Evolutionary conservation across 2,329 filamentous ascomycete species (phyloP).

Genomic region (Teratosphaeria zuluensis): DNA sequence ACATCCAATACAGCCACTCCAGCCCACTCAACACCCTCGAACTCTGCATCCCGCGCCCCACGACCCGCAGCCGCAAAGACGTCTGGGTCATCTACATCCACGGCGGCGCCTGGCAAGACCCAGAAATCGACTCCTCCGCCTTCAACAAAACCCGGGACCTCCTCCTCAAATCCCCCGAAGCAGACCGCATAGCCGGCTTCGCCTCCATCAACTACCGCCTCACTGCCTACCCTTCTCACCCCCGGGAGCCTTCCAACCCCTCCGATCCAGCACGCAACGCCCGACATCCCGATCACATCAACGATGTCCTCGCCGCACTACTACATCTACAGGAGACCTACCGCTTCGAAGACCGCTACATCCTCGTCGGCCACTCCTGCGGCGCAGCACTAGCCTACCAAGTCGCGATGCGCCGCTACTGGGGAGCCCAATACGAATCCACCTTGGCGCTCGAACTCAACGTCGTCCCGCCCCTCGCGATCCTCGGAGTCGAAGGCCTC

Average conservation of each 20-base stretch:
- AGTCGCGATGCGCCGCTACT: constrained; percentile 39
- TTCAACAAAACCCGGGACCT: constrained; percentile 29
- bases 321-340: constrained; percentile 40
- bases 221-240: constrained; percentile 39
- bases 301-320: constrained; percentile 47
- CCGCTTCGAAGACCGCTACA: constrained; percentile 36
- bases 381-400: constrained; percentile 57
- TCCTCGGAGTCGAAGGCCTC: constrained; percentile 57
- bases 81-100: constrained; percentile 35
- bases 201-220: constrained; percentile 58
- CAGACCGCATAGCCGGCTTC: constrained; percentile 46
- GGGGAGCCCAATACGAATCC: constrained; percentile 20
- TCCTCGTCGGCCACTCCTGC: constrained; percentile 54
- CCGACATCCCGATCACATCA: constrained; percentile 51
- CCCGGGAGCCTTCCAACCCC: constrained; percentile 37
- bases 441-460: constrained; percentile 16
- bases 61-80: constrained; percentile 9
- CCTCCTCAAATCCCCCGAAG: constrained; percentile 21
- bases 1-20: constrained; percentile 21
- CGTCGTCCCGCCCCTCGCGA: constrained; percentile 35
- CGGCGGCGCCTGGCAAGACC: constrained; percentile 43
- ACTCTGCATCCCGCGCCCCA: constrained; percentile 31
- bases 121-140: constrained; percentile 28
- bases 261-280: constrained; percentile 40
- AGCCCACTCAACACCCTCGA: constrained; percentile 33